Evolutionary conservation across 441 rosid species (phyloP), one percentile per base, ranked within the genome.

Genomic region (Melastoma candidum): DNA sequence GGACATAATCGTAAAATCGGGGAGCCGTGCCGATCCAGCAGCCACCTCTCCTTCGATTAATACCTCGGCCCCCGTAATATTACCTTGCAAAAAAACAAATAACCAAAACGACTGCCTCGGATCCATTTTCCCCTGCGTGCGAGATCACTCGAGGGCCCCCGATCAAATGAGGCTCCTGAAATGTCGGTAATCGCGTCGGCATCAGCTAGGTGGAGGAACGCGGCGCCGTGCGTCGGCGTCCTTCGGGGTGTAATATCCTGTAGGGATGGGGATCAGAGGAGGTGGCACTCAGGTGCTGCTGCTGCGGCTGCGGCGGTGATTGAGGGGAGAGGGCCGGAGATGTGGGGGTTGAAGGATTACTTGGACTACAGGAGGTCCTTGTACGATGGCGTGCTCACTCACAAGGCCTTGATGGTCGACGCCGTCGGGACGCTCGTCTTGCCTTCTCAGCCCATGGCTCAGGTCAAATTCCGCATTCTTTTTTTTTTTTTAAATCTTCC

Each of bases 361-460:
- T 77, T 68, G 8, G 98, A 92, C 58, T 87, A 92, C 49, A 61
- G 98, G 59, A 74, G 85, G 69, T 76, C 95, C 52, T 72, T 82
- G 11, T 92, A 83, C 44, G 98, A 95, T 2, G 89, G 80, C 41
- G 41, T 36, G 26, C 74, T 82, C 66, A 87, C 94, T 0, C 90
- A 87, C 56, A 87, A 79, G 71, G 96, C 89, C 53, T 69, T 92
- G 61, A 75, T 92, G 27, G 95, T 92, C 32, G 98, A 92, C 29
- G 98, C 94, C 39, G 98, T 71, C 51, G 98, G 98, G 48, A 92
- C 98, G 7, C 95, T 92, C 46, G 60, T 92, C 39, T 68, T 73
- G 71, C 98, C 98, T 39, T 87, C 98, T 12, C 98, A 85, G 70
- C 98, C 98, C 54, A 92, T 78, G 68, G 98, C 98, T 22, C 87